Evolutionary conservation across 768 basidiomycete genomes (phyloP), one percentile per base, ranked within the genome.

Genomic region (Mycena kentingensis): DNA sequence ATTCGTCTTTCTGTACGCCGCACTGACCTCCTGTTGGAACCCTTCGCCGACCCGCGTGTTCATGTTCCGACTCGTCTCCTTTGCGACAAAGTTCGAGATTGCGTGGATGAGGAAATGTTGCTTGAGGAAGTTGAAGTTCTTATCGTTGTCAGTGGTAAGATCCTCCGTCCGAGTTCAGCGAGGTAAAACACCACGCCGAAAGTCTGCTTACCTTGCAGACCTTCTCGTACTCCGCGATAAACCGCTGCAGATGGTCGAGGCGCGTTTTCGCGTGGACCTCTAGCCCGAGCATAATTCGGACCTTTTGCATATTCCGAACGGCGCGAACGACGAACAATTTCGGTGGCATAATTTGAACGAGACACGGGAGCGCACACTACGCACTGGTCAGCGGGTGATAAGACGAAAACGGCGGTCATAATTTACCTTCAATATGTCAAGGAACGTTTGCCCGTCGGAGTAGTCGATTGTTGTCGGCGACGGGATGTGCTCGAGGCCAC

Each of bases 341-440:
- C 13, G n/a, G 7, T 6, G 50, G 55, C 10, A 57, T 31, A 3
- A 52, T 5, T 29, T 51, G 45, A 13, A 52, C 50, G 18, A 57
- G 18, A 26, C 55, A 57, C 0, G 51, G 55, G 13, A 52, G 13
- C 11, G 45, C 24, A 21, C 55, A 57, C 55, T 57, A 18, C 41
- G 8, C 34, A 42, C 6, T 21, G 34, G 28, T n/a, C 25, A 34
- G 42, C 19, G 18, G n/a, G 22, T 3, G 24, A 27, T 12, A 34
- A n/a, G 27, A 8, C 11, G 11, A 13, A 34, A 22, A 19, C 25
- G 16, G n/a, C 4, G 15, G 3, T 16, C 25, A 25, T 10, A n/a
- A 11, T 16, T 21, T 50, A 51, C 55, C 51, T 52, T 57, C 22
- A 57, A 45, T 32, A 57, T 57, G n/a, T 57, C 55, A 28, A 57